Evolutionary conservation across 768 basidiomycete species (phyloP).

Genomic region (Boletus reticuloceps): DNA sequence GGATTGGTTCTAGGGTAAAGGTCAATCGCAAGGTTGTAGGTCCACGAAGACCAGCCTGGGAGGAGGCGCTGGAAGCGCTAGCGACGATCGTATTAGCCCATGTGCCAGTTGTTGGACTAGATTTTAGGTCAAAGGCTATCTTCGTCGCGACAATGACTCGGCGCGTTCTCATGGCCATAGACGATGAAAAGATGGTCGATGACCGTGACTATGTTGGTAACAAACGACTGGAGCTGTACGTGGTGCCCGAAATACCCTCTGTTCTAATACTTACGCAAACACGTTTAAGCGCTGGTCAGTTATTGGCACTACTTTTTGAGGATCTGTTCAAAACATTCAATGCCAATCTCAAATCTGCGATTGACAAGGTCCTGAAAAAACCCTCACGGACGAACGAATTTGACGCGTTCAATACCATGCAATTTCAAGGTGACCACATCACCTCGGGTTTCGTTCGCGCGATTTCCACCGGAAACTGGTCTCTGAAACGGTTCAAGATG

Average conservation of each 20-base stretch:
- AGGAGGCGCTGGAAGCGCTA: constrained; percentile 95
- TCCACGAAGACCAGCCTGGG: constrained; percentile 83
- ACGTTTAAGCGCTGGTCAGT: constrained; percentile 83
- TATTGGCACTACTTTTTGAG: constrained; percentile 93
- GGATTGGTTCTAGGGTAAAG: constrained; percentile 91
- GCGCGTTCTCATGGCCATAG: constrained; percentile 93
- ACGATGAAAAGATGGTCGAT: constrained; percentile 95
- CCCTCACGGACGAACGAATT: constrained; percentile 92
- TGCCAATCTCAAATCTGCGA: constrained; percentile 87
- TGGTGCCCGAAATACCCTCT: constrained; percentile 15
- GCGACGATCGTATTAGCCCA: constrained; percentile 97
- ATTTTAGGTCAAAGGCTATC: constrained; percentile 91
- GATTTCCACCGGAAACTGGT: constrained; percentile 99
- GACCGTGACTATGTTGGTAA: constrained; percentile 99
- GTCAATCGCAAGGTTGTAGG: constrained; percentile 78
- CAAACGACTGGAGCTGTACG: constrained; percentile 95
- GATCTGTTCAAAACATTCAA: constrained; percentile 99
- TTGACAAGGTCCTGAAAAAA: constrained; percentile 97
- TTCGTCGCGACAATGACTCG: constrained; percentile 98
- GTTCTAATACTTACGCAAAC: constrained; percentile 8
- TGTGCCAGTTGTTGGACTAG: constrained; percentile 85
- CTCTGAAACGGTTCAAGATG: constrained; percentile 98
- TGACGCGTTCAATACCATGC: constrained; percentile 92
- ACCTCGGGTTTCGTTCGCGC: constrained; percentile 95
- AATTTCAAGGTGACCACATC: constrained; percentile 94